Conservation (phyloP, 768 basidiomycete genomes). For the Amanita pallidorosea region DNA sequence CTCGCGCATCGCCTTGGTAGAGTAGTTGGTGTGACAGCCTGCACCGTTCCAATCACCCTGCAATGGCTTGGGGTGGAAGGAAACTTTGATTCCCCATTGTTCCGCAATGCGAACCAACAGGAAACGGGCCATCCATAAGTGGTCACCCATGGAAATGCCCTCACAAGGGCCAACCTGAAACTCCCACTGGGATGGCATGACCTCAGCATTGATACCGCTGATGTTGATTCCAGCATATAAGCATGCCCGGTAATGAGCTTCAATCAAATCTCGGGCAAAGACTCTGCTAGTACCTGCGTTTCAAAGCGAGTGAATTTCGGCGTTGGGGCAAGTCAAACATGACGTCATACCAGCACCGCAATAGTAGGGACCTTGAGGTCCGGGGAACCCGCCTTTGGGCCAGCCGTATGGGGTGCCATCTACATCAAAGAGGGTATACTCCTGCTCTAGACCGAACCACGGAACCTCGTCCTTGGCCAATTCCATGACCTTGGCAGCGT, state of each 20-base stretch:
- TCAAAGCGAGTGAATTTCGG: conserved; percentile 11
- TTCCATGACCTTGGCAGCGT: conserved; percentile 94
- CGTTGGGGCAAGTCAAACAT: background rate
- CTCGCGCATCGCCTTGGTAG: conserved; percentile 90
- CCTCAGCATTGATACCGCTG: conserved; percentile 98
- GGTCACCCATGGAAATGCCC: conserved; percentile 98
- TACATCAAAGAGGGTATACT: conserved; percentile 93
- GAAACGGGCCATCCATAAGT: conserved; percentile 98
- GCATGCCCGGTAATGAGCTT: conserved; percentile 98
- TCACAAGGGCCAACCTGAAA: conserved; percentile 99
- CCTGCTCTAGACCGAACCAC: conserved; percentile 99
- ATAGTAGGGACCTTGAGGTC: conserved; percentile 98
- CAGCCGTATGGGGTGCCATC: conserved; percentile 90
- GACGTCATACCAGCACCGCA: conserved; percentile 82
- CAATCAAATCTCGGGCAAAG: conserved; percentile 95
- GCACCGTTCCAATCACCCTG: conserved; percentile 99
- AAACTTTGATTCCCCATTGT: conserved; percentile 95
- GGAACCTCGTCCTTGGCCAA: conserved; percentile 69
- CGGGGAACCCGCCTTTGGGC: conserved; percentile 99
- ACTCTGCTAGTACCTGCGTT: conserved; percentile 85
- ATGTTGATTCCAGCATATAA: conserved; percentile 94
- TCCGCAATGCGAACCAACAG: conserved; percentile 93
- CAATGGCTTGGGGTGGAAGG: conserved; percentile 99
- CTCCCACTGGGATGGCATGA: conserved; percentile 99
- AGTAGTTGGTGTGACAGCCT: conserved; percentile 97